Conservation (phyloP, 2,329 filamentous ascomycete genomes). For the Beauveria rudraprayagi region DNA sequence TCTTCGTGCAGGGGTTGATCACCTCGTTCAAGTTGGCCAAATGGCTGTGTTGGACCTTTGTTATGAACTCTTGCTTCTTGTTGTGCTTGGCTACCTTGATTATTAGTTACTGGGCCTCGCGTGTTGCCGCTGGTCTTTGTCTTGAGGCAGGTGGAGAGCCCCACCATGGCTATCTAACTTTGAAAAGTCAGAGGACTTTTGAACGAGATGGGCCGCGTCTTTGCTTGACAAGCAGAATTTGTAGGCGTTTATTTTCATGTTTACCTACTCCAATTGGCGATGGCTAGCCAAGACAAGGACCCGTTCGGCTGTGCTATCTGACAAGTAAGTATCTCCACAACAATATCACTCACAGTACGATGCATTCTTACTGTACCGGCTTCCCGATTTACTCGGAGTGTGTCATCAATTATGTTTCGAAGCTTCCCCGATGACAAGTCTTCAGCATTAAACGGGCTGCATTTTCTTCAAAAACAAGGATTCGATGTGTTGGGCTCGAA, state of each 20-base stretch:
- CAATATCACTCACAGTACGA: background rate
- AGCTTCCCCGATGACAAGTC: background rate
- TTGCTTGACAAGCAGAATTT: background rate
- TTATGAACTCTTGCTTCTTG: background rate
- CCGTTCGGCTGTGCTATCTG: background rate
- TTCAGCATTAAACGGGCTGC: background rate
- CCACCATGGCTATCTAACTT: background rate
- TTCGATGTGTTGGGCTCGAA: background rate
- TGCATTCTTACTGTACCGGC: background rate
- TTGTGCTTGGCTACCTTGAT: background rate
- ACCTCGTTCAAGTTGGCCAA: constrained; percentile 7
- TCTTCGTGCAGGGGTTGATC: background rate
- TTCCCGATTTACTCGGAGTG: background rate
- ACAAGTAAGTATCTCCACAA: background rate
- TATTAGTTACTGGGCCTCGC: background rate
- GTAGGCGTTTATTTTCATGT: background rate
- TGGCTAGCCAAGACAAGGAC: background rate
- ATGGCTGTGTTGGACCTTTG: background rate
- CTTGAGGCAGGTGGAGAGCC: background rate
- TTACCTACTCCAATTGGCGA: background rate
- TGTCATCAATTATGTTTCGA: background rate
- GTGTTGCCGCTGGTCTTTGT: background rate
- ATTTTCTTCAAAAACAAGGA: background rate
- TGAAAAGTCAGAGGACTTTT: background rate
- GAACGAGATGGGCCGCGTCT: background rate